phyloP scores from a whole-genome alignment of 2,329 filamentous ascomycete species.

The Ceratocystis huliohia region DNA sequence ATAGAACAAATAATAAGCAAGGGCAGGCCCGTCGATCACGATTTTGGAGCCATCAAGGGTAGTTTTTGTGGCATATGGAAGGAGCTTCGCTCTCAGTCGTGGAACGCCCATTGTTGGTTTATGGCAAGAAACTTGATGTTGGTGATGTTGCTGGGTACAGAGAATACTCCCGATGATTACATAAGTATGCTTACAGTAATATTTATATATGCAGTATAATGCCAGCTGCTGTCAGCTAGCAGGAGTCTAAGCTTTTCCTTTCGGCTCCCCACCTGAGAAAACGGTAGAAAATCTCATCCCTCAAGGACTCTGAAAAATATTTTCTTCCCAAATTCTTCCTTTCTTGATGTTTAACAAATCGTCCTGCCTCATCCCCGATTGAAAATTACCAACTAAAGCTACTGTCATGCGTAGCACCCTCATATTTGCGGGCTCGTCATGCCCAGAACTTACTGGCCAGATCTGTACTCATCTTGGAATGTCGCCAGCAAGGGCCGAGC shows the following conservation, averaged over 20 bases:
- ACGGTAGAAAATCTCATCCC: background rate
- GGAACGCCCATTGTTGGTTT: constrained; percentile 44
- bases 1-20: constrained; percentile 47
- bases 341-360: constrained; percentile 20
- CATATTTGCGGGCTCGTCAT: constrained; percentile 56
- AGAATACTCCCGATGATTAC: background rate
- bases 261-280: background rate
- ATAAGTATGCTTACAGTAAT: background rate
- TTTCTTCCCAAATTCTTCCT: background rate
- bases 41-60: constrained; percentile 33
- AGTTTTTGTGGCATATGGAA: constrained; percentile 37
- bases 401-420: constrained; percentile 48
- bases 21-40: constrained; percentile 63
- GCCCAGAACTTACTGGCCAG: constrained; percentile 49
- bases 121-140: background rate
- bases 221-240: background rate
- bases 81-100: constrained; percentile 40
- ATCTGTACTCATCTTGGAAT: constrained; percentile 59
- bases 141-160: background rate
- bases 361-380: background rate
- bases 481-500: constrained; percentile 50
- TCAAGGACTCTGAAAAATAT: background rate
- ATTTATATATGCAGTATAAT: background rate
- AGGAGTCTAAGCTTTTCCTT: background rate
- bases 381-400: background rate